Evolutionary conservation across 805 yeast species (phyloP), one percentile per base, ranked within the genome.

Genomic region (Lachancea fermentati): DNA sequence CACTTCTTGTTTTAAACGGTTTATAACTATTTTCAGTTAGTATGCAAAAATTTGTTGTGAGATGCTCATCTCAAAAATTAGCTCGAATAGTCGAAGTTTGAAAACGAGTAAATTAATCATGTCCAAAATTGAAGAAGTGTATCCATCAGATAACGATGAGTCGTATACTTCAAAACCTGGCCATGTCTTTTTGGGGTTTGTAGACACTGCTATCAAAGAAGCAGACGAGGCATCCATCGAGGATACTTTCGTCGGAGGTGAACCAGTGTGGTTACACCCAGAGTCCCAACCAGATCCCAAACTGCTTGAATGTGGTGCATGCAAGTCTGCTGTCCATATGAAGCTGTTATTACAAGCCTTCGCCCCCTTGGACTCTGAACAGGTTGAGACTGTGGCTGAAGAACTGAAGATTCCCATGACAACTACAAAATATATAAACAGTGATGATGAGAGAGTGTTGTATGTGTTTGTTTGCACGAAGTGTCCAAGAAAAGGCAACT

Each of bases 201-300:
- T 79, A 8, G 93, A 84, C 52, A 71, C 75, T 1, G 72, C 76
- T n/a, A 71, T 73, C 19, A 68, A 72, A 4, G 70, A 66, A 12
- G 57, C 52, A 5, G 73, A 68, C 3, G 77, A 71, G 26, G 51
- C 78, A 19, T 62, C 69, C 1, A 42, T 69, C 4, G 79, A 74
- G 42, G 96, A 87, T 53, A 78, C 94, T 0, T 80, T 86, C 47
- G 72, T 91, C 24, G 97, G 97, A 1, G 94, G 95, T 1, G 61
- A 64, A 29, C 86, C 89, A 5, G 55, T 78, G 5, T 82, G 95
- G 94, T 59, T 86, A 25, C 73, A 80, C 47, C 70, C 72, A 3
- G 65, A 68, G 1, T 78, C 86, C 0, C 58, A 66, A 3, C 93
- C 95, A 0, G 62, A 69, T 13, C 65, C 66, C 1, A 72, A 71